Base-by-base conservation (phyloP, 306 rosid genomes). In the Begonia fuchsioides region DNA sequence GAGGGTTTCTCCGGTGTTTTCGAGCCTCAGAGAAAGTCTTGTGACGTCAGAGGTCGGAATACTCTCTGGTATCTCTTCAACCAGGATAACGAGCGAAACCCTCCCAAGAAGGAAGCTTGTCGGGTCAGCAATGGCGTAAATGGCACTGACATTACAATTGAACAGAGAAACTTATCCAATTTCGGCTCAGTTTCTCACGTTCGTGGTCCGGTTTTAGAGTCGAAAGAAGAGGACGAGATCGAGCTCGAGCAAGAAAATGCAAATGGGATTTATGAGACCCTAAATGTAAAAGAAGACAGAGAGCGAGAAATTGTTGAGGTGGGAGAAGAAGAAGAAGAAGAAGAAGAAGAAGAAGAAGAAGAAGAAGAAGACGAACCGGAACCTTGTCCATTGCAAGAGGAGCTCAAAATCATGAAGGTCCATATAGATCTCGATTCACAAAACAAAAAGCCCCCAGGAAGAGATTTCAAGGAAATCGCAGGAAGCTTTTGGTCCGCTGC, bases 401-500 rank as follows among this genome's bases (percentile, higher is more conserved):
- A 80, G n/a, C 19, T 79, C 57, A 90, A 73, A 68, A 75, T 82
- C 11, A 81, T 81, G 93, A 90, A 85, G 70, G 95, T 84, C 11
- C 94, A 90, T 59, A 76, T 90, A 61, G 97, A 84, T 77, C 93
- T 90, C 41, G 95, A 90, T 67, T 73, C 87, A 0, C 90, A 84
- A 44, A 60, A 80, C 1, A 90, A 84, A 76, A 90, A 81, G 59
- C 51, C 62, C 38, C 62, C 90, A 0, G 90, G 81, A 10, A 73
- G 96, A 14, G 96, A 88, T 54, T 76, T 88, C 15, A 88, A 88
- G 47, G 96, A 83, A 64, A 78, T 86, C 8, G 95, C 95, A 0
- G 96, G 96, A 2, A 90, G 97, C 48, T 90, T 90, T 72, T 90
- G 95, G 98, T 79, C 94, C 0, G 98, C 98, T 0, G 98, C 98